These are phyloP conservation scores for Phytopythium chamaehyphon DNA, from an alignment of 352 stramenopile species.

Conservation along the genomic window DNA sequence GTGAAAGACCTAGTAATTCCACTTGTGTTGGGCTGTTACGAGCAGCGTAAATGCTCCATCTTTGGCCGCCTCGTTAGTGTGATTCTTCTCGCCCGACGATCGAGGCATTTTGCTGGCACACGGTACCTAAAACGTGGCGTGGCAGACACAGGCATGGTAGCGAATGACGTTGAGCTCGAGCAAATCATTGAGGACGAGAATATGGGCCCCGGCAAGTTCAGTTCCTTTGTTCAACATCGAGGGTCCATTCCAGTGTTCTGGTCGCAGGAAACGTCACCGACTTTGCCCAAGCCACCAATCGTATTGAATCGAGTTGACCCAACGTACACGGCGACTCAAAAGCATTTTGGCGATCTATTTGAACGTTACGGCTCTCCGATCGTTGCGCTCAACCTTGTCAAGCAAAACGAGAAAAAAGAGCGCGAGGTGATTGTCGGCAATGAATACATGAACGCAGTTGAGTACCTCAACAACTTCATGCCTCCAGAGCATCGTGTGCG, in stretches of 20 bases:
- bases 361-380: constrained; percentile 96
- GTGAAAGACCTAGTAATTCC: constrained; percentile 88
- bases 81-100: constrained; percentile 94
- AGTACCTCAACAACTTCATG: constrained; percentile 97
- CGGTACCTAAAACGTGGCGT: constrained; percentile 97
- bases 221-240: constrained; percentile 96
- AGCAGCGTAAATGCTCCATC: constrained; percentile 95
- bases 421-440: constrained; percentile 97
- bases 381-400: constrained; percentile 98
- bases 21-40: constrained; percentile 93
- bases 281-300: constrained; percentile 98
- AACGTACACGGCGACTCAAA: constrained; percentile 94
- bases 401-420: constrained; percentile 96
- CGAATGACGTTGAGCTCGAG: constrained; percentile 99
- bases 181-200: constrained; percentile 92
- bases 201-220: constrained; percentile 91
- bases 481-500: constrained; percentile 91
- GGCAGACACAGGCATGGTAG: constrained; percentile 97
- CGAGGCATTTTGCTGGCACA: constrained; percentile 98
- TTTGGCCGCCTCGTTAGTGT: constrained; percentile 96
- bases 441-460: constrained; percentile 96
- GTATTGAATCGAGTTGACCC: constrained; percentile 96
- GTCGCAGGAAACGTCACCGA: constrained; percentile 98
- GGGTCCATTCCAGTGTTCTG: constrained; percentile 99
- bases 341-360: constrained; percentile 94